Base-by-base conservation (phyloP, 306 rosid genomes). In the Begonia loranthoides region DNA sequence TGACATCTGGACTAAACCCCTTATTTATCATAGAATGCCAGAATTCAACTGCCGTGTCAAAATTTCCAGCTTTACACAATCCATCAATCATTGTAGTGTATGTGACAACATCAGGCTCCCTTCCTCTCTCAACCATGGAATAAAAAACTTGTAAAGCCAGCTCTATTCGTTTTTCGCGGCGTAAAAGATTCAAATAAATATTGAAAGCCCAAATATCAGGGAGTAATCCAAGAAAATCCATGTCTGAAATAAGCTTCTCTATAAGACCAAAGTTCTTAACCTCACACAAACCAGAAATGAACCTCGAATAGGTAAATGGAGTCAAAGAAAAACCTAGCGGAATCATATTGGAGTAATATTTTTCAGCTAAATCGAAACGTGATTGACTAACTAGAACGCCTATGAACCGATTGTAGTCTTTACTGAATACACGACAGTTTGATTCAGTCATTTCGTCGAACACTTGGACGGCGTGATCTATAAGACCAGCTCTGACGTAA, bases 171-270 rank as follows among this genome's bases (percentile, higher is more conserved):
- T 71, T 69, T 43, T 85, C 80, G 1, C 72, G 62, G 47, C 84
- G 82, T 45, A 90, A 55, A 47, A 74, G 69, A 65, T 65, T 61
- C 68, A 90, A 77, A 63, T 80, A 86, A 36, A 76, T 78, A 70
- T 90, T 90, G 55, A 82, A 76, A 36, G 99, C 85, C 99, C 95
- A 82, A 57, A 82, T 90, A 33, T 90, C 95, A 5, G 87, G 92
- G 50, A 82, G 66, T 33, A 45, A 61, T 1, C 94, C 94, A 0
- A 90, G 69, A 17, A 48, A 36, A 6, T 69, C 73, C 87, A 85
- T 82, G 68, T 90, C 87, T 1, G 49, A 48, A 8, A 90, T 72
- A 4, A 90, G 83, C 17, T 64, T 70, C 13, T 80, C 75, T 39
- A 90, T 76, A 61, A 80, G 72, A 6, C 55, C 17, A 41, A 85